Evolutionary conservation across 805 yeast genomes (phyloP), one percentile per base, ranked within the genome.

Genomic region (Saccharomycopsis vini): DNA sequence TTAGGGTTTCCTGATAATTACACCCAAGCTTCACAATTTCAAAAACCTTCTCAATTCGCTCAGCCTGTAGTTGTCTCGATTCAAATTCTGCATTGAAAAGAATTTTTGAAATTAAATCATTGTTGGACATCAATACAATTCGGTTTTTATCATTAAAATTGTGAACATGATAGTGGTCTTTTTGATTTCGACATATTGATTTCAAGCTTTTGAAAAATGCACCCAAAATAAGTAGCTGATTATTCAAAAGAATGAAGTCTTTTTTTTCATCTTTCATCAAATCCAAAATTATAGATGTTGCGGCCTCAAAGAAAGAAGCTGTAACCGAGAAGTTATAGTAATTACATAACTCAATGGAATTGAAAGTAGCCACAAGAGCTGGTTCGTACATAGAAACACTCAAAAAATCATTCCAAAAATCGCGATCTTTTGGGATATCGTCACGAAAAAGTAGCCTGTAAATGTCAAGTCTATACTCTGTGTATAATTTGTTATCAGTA

Each of bases 351-450:
- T 39, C 40, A 4, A 45, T 13, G 16, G 51, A 36, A 22, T 39
- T 45, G 20, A 48, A 48, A 5, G 51, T 48, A 4, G 51, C 51
- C 12, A 45, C 36, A 20, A 48, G 34, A 15, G 51, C 46, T n/a
- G 51, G 49, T 35, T 45, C 51, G 18, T 39, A 15, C 16, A 48
- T 42, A 12, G 49, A 34, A 5, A 48, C 35, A 9, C 39, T 30
- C 30, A 48, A 48, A 10, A 48, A 45, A 32, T 48, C 51, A 6
- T 42, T 24, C 49, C 48, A 48, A 22, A 45, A 48, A 21, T 42
- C 34, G 5, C 39, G 30, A 5, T 37, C 37, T 19, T 44, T 40
- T 5, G 38, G 26, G 4, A 41, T 33, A 13, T 26, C 29, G 4
- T 45, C 40, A 9, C 28, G 34, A 22, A 45, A 48, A 3, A 48